phyloP scores from a whole-genome alignment of 768 basidiomycete species.

The Russula sp. region DNA sequence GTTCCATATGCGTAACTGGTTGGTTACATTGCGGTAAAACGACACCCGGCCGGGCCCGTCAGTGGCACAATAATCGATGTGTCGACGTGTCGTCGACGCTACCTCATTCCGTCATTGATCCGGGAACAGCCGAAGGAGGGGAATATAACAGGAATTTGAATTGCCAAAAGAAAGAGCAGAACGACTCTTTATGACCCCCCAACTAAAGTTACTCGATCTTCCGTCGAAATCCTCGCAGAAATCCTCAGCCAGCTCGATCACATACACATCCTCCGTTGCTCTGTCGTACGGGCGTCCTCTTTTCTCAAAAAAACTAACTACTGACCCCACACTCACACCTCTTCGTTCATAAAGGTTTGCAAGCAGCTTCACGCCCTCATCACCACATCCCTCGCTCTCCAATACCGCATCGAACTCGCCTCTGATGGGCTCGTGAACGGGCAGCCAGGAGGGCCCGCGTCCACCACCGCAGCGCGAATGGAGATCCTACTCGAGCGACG shows the following conservation, averaged over 20 bases:
- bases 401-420: constrained; percentile 37
- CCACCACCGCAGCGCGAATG: constrained; percentile 38
- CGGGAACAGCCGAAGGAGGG: not conserved
- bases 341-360: constrained; percentile 33
- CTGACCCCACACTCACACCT: not conserved
- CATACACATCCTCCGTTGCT: constrained; percentile 8
- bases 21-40: too few relatives aligned
- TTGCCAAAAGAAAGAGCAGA: not conserved
- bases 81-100: too few relatives aligned
- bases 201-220: constrained; percentile 16
- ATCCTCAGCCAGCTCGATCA: constrained; percentile 15
- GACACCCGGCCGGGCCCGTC: too few relatives aligned
- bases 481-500: constrained; percentile 39
- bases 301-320: too few relatives aligned
- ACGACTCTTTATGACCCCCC: not conserved
- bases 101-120: too few relatives aligned
- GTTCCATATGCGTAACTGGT: too few relatives aligned
- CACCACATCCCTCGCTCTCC: constrained; percentile 32
- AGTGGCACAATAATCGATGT: too few relatives aligned
- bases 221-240: constrained; percentile 25
- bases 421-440: constrained; percentile 37
- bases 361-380: constrained; percentile 29
- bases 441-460: not conserved
- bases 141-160: not conserved
- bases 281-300: not conserved